Base-by-base conservation (phyloP, 2,329 filamentous ascomycete species). In the Monosporascus cannonballus region DNA sequence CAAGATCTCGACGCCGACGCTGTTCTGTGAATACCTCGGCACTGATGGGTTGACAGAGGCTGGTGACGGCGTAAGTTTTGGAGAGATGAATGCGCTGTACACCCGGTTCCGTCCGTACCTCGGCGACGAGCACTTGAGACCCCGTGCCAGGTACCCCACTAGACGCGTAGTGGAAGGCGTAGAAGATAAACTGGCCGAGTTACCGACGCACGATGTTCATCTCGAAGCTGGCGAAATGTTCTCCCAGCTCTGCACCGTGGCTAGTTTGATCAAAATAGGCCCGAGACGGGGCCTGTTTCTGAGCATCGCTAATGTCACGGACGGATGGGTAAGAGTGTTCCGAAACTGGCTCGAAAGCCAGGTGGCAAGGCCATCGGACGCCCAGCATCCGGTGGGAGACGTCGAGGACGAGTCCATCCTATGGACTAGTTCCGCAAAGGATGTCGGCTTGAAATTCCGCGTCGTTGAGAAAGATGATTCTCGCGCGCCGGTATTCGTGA, bases 211-310 rank as follows among this genome's bases (percentile, higher is more conserved):
- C 54, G 79, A 79, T 8, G 66, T 93, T 42, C 74, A 76, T 46
- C 73, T 94, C 1, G 89, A 92, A 58, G 78, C 79, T 1, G 78
- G 83, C 56, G 88, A 91, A 68, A 71, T 84, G 18, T 92, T 93
- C 65, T 84, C 85, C 1, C 89, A 94, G 69, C 76, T 94, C 11
- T 87, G 86, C 64, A 79, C 83, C 5, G 75, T 82, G 24, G 81
- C 81, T 7, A 89, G 85, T 62, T 69, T 95, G 38, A 84, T 90
- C 55, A 85, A 85, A 64, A 73, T 83, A 30, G 81, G 84, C 1
- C 78, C 83, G 1, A 76, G 75, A 27, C 76, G 74, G 22, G 84
- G 83, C 4, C 66, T 88, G 0, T 85, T 90, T 58, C 71, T 81
- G 50, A 84, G 78, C 62, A 82, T 84, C 55, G 78, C 86, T 49